These are phyloP conservation scores for Colletotrichum siamense DNA, from an alignment of 2,329 filamentous ascomycete species.

Conservation along the genomic window DNA sequence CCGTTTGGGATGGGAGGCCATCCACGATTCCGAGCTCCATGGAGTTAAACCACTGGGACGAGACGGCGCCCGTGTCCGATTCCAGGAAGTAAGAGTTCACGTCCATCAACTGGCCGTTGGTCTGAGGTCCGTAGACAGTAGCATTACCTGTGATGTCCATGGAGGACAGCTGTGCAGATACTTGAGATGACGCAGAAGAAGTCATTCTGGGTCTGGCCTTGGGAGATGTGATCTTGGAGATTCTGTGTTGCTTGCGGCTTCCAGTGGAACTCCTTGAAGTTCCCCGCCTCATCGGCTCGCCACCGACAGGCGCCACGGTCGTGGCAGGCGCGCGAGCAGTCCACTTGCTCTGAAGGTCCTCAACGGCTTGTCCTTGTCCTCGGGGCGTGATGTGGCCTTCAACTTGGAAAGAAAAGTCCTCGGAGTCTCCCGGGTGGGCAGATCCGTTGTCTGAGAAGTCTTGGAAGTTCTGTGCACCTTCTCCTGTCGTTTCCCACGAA, in stretches of 20 bases:
- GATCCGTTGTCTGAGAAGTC: constrained; percentile 57
- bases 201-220: constrained; percentile 46
- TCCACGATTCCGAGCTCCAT: constrained; percentile 51
- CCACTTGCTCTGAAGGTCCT: constrained; percentile 57
- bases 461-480: constrained; percentile 66
- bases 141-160: constrained; percentile 60
- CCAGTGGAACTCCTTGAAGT: constrained; percentile 49
- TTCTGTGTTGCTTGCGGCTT: constrained; percentile 51
- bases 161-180: constrained; percentile 54
- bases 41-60: constrained; percentile 55
- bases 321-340: constrained; percentile 40
- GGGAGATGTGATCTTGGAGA: constrained; percentile 45
- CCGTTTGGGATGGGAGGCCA: constrained; percentile 47
- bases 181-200: constrained; percentile 52
- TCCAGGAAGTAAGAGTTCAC: constrained; percentile 59
- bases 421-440: constrained; percentile 55
- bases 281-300: constrained; percentile 49
- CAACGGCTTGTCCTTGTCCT: constrained; percentile 53
- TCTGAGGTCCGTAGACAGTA: constrained; percentile 43
- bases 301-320: constrained; percentile 33
- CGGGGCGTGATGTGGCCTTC: constrained; percentile 58
- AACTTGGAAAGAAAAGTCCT: constrained; percentile 56
- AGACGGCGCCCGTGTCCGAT: constrained; percentile 50
- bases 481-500: constrained; percentile 62
- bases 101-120: constrained; percentile 46